A percentile compares a stretch with the other conserved stretches of the same genome.
These are phyloP conservation scores for Saccharomycopsis capsularis DNA, from an alignment of 805 yeast genomes.

Conservation along the genomic window DNA sequence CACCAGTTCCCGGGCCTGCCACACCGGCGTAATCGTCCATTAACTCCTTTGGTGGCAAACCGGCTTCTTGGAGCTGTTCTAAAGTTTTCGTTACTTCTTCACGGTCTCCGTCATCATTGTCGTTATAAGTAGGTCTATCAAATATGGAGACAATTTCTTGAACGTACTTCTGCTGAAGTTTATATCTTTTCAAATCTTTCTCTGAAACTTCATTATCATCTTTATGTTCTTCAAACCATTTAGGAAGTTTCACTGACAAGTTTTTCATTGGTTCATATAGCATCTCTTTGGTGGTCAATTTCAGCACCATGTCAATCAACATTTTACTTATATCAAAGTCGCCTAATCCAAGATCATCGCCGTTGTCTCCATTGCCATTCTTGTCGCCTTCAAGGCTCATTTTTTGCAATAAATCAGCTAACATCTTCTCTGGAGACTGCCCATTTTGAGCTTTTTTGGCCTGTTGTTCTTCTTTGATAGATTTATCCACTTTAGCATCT, in stretches of 20 bases:
- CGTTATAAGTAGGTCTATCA: constrained; percentile 58
- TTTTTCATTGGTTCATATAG: constrained; percentile 86
- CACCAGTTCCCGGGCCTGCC: constrained; percentile 26
- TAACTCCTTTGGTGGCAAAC: constrained; percentile 75
- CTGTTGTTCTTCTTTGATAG: constrained; percentile 37
- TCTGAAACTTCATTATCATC: constrained; percentile 33
- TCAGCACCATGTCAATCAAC: constrained; percentile 67
- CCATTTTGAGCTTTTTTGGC: constrained; percentile 37
- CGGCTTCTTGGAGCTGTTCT: constrained; percentile 65
- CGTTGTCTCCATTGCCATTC: constrained; percentile 28
- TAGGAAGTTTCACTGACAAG: constrained; percentile 63
- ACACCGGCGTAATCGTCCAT: constrained; percentile 44
- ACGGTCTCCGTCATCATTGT: constrained; percentile 35
- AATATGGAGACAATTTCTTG: constrained; percentile 55
- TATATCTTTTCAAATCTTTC: constrained; percentile 47
- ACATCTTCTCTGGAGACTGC: constrained; percentile 52
- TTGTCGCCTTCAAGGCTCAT: constrained; percentile 27
- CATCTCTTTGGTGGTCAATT: constrained; percentile 77
- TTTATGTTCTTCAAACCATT: constrained; percentile 54
- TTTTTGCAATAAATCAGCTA: constrained; percentile 46
- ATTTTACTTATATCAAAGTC: constrained; percentile 58
- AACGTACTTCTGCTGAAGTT: constrained; percentile 56
- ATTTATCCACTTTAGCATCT: constrained; percentile 62
- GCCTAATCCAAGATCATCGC: constrained; percentile 31
- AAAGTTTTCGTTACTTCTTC: constrained; percentile 50